phyloP scores from a whole-genome alignment of 352 stramenopile species.

The Albugo laibachii region DNA sequence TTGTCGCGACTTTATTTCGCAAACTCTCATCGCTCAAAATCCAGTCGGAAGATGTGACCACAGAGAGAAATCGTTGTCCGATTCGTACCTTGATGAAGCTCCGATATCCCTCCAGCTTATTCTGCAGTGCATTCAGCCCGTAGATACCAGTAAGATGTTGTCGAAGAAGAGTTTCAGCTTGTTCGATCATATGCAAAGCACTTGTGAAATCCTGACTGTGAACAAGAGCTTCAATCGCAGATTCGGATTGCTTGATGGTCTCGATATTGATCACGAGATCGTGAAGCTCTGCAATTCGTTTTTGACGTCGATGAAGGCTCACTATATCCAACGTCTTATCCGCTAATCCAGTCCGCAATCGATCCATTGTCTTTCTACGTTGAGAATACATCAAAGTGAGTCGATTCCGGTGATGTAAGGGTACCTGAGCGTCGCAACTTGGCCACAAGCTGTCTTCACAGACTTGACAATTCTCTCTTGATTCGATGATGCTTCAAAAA shows the following conservation, averaged over 20 bases:
- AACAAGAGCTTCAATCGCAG: conserved; percentile 59
- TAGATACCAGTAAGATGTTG: conserved; percentile 63
- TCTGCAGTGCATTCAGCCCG: conserved; percentile 36
- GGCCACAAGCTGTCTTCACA: conserved; percentile 51
- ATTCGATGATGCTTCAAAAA: conserved; percentile 68
- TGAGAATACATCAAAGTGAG: background rate
- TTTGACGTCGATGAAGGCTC: conserved; percentile 63
- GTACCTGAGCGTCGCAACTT: conserved; percentile 57
- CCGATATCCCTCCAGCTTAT: conserved; percentile 58
- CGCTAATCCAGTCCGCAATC: conserved; percentile 49
- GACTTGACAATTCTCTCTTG: conserved; percentile 77
- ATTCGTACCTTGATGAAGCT: conserved; percentile 58
- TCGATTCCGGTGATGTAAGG: background rate
- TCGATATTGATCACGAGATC: conserved; percentile 72
- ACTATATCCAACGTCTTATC: conserved; percentile 77
- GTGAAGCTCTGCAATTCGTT: conserved; percentile 59
- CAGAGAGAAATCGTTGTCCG: conserved; percentile 54
- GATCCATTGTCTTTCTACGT: conserved; percentile 56
- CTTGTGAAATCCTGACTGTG: conserved; percentile 71
- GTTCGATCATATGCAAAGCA: conserved; percentile 60
- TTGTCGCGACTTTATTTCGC: background rate
- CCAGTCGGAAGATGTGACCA: conserved; percentile 65
- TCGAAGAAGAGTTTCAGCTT: conserved; percentile 33
- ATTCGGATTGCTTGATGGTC: conserved; percentile 66
- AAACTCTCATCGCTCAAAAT: conserved; percentile 33